These are phyloP conservation scores for Eucalyptus sideroxylon DNA, from an alignment of 345 rosid species.

Conservation along the genomic window DNA sequence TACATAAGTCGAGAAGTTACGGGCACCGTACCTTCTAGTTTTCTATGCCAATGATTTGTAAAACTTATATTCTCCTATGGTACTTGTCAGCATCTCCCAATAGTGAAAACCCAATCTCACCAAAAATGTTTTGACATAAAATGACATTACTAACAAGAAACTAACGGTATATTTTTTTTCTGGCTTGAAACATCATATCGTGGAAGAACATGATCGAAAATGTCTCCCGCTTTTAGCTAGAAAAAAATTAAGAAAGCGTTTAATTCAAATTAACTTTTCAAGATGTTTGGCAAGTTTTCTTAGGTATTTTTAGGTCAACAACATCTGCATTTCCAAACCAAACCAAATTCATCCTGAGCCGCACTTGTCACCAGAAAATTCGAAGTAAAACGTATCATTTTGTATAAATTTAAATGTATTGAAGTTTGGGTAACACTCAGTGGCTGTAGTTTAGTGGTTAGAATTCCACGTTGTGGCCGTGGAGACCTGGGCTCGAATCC, in stretches of 20 bases:
- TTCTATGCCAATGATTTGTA: not conserved
- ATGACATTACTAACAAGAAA: not conserved
- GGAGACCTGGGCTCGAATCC: conserved; percentile 93
- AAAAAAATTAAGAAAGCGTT: not conserved
- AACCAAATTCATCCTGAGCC: too few relatives aligned
- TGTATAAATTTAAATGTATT: fast-evolving
- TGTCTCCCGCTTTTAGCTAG: not conserved
- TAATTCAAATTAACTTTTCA: too few relatives aligned
- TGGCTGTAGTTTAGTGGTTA: conserved; percentile 84
- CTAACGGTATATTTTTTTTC: fast-evolving
- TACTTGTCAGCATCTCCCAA: not conserved
- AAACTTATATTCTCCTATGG: not conserved
- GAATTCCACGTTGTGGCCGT: conserved; percentile 87
- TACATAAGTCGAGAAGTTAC: not conserved
- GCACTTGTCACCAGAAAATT: not conserved
- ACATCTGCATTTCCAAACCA: too few relatives aligned
- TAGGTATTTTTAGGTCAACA: too few relatives aligned
- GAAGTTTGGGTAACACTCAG: fast-evolving
- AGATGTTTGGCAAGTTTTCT: too few relatives aligned
- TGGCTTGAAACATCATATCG: not conserved
- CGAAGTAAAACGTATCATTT: not conserved
- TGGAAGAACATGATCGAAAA: not conserved
- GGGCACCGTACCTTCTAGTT: not conserved
- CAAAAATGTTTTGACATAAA: not conserved
- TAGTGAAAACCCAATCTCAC: not conserved